These are phyloP conservation scores for Thoreauomyces humboldtii DNA, from an alignment of 192 early-diverging fungal genomes.

Conservation along the genomic window DNA sequence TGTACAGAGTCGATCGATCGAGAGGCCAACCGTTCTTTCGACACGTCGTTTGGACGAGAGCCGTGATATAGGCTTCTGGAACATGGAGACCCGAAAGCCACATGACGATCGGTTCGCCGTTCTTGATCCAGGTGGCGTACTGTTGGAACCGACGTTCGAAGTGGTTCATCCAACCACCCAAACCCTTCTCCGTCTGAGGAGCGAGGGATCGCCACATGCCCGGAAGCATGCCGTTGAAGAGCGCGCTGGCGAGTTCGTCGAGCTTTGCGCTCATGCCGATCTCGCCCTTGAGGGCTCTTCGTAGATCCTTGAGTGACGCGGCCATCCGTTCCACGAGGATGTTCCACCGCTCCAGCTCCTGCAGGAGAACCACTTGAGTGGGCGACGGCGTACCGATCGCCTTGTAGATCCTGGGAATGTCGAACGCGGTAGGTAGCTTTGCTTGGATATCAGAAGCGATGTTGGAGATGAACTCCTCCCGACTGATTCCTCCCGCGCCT, in stretches of 20 bases:
- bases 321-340: slow-evolving; percentile 57
- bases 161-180: slow-evolving; percentile 59
- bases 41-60: slow-evolving; percentile 61
- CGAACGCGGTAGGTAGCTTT: slow-evolving; percentile 54
- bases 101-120: slow-evolving; percentile 61
- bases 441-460: slow-evolving; percentile 60
- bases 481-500: slow-evolving; percentile 58
- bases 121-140: slow-evolving; percentile 63
- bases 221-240: slow-evolving; percentile 58
- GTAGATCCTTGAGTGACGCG: slow-evolving; percentile 48
- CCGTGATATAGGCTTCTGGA: slow-evolving; percentile 62
- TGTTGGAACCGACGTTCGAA: slow-evolving; percentile 56
- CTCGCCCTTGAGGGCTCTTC: slow-evolving; percentile 58
- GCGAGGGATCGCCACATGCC: slow-evolving; percentile 52
- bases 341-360: slow-evolving; percentile 65
- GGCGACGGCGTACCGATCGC: slow-evolving; percentile 52
- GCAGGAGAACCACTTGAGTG: slow-evolving; percentile 59
- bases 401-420: slow-evolving; percentile 57
- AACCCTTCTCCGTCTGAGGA: slow-evolving; percentile 61
- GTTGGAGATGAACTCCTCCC: slow-evolving; percentile 60
- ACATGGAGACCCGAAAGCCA: slow-evolving; percentile 64
- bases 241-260: slow-evolving; percentile 55
- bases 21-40: slow-evolving; percentile 62
- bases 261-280: slow-evolving; percentile 63
- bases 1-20: slow-evolving; percentile 61